Percentiles rank a stretch among this genome's conserved stretches.
Conservation (phyloP, 2,329 filamentous ascomycete species). For the Xylariaceae sp. region DNA sequence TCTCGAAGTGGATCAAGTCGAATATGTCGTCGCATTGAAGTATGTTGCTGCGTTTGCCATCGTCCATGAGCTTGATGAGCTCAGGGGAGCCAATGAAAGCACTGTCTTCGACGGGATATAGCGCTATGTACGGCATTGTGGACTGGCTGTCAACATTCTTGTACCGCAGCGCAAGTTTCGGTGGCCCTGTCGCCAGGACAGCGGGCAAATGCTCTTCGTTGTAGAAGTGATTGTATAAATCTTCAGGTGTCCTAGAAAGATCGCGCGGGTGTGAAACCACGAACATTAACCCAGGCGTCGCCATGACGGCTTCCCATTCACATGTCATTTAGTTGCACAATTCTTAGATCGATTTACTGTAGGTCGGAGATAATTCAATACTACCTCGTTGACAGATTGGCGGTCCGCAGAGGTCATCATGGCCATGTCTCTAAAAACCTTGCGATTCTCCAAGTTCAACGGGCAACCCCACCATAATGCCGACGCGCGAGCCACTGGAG, state of each 20-base stretch:
- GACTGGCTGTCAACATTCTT: conserved; percentile 3
- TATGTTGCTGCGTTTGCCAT: conserved; percentile 1
- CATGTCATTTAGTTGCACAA: no score
- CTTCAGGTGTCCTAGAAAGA: conserved; percentile 1
- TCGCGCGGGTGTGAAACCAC: conserved; percentile 2
- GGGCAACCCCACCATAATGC: no score
- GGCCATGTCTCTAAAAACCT: no score
- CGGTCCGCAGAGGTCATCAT: no score
- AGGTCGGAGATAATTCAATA: no score
- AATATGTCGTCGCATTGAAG: conserved; percentile 3
- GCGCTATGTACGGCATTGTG: conserved; percentile 4
- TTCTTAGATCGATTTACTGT: no score
- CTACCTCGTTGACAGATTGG: no score
- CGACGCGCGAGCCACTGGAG: no score
- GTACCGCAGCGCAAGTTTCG: conserved; percentile 12
- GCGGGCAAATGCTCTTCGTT: conserved; percentile 4
- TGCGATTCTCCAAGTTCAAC: no score
- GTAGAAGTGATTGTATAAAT: conserved; percentile 11
- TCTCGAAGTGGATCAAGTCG: conserved; percentile 5
- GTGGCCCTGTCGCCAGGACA: conserved; percentile 1
- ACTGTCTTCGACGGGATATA: conserved; percentile 9
- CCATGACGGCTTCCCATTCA: not conserved
- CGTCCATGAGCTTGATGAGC: not conserved
- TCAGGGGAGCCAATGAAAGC: not conserved
- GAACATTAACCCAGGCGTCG: conserved; percentile 2